Base-by-base conservation (phyloP, 345 rosid genomes). In the Hypericum perforatum region DNA sequence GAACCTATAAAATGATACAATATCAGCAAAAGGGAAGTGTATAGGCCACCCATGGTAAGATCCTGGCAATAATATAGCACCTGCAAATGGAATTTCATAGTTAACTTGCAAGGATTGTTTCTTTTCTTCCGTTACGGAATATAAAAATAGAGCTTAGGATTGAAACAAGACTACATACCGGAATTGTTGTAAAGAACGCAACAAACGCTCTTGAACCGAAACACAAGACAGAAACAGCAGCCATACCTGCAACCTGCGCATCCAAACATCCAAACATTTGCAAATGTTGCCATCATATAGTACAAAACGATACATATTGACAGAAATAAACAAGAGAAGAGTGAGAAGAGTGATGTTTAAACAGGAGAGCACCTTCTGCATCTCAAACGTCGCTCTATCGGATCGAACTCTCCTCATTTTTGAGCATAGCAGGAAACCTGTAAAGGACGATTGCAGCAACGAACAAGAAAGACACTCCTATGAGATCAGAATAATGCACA, bases 191-290 rank as follows among this genome's bases (percentile, higher is more conserved):
- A 32, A 63, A 46, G 52, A 68, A 55, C 59, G 78, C 69, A 41
- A 69, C 54, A 46, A 60, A 39, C 22, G 78, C 68, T 37, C 74
- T 73, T 9, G 66, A 58, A 14, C 71, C 59, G 59, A 73, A 73
- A 46, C 74, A 73, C 14, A 65, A 11, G 15, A 73, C 49, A 32
- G 74, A 69, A 16, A 73, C 66, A 9, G 54, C 56, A 8, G 74
- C 63, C 49, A 73, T 56, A 43, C 78, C 78, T 54, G 66, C 71
- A 52, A 73, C 70, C 77, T 69, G 74, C 64, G 56, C 43, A 45
- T 37, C 6, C 49, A 46, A 13, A 8, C 49, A n/a, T 13, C 9
- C n/a, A n/a, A n/a, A n/a, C n/a, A n/a, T n/a, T 12, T 46, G 16
- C 9, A 16, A 46, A 8, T 7, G 8, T 9, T 16, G 16, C 10